Evolutionary conservation across 257 asterid genomes (phyloP).

Genomic region (Salvia hispanica): DNA sequence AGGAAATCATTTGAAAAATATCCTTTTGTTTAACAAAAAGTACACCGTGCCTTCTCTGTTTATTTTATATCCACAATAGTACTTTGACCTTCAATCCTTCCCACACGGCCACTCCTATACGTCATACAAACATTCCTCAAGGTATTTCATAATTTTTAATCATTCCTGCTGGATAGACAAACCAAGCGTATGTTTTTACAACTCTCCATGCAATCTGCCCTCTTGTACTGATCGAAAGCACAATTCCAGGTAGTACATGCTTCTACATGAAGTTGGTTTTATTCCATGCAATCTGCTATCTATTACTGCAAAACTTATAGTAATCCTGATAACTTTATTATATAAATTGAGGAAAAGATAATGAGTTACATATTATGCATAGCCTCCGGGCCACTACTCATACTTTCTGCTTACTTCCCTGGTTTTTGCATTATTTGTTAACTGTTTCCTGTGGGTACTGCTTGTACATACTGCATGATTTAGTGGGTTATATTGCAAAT

Average conservation of each 20-base stretch:
- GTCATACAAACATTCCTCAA: background rate
- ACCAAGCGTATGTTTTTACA: background rate
- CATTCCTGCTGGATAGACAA: background rate
- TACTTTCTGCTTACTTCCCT: slow-evolving; percentile 1
- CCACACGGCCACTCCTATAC: background rate
- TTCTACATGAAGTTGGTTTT: background rate
- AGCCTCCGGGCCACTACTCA: background rate
- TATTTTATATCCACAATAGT: background rate
- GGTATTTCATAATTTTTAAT: background rate
- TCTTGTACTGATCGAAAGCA: background rate
- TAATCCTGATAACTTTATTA: too few relatives aligned
- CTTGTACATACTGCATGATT: slow-evolving; percentile 3
- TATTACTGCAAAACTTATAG: background rate
- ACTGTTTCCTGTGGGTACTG: slow-evolving; percentile 9
- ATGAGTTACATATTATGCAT: background rate
- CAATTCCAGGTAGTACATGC: background rate
- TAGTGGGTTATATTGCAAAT: slow-evolving; percentile 21
- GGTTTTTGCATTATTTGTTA: slow-evolving; percentile 24
- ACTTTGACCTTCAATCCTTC: background rate
- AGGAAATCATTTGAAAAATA: too few relatives aligned
- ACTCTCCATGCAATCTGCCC: too few relatives aligned
- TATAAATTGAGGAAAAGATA: too few relatives aligned
- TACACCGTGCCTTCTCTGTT: background rate
- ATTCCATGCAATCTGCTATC: background rate
- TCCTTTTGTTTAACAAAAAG: background rate